Evolutionary conservation across 352 stramenopile genomes (phyloP).

Genomic region (Elongisporangium prolatum): DNA sequence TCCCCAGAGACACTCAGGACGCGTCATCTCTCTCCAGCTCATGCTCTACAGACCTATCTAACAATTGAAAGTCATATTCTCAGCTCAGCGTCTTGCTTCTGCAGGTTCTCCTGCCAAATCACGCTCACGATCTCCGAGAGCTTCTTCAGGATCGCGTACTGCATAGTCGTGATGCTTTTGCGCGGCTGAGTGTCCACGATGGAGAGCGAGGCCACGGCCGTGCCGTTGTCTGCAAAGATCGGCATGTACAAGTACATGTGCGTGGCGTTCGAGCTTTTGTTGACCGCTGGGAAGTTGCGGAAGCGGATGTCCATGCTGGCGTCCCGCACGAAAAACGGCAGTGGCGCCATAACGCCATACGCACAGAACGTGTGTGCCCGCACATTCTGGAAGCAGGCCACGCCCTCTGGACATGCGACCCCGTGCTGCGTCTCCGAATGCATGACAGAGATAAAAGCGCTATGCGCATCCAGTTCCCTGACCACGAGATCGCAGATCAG

Average conservation of each 20-base stretch:
- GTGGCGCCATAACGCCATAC: constrained; percentile 20
- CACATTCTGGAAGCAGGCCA: constrained; percentile 11
- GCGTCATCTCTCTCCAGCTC: not conserved
- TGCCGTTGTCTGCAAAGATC: constrained; percentile 19
- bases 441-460: constrained; percentile 31
- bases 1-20: constrained; percentile 11
- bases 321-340: constrained; percentile 45
- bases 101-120: constrained; percentile 9
- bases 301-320: constrained; percentile 47
- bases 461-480: constrained; percentile 36
- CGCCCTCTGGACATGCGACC: constrained; percentile 12
- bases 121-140: constrained; percentile 22
- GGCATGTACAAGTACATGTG: constrained; percentile 43
- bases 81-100: constrained; percentile 3
- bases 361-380: constrained; percentile 31
- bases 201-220: constrained; percentile 33
- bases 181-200: constrained; percentile 35
- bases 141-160: constrained; percentile 49
- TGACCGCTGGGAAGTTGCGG: constrained; percentile 33
- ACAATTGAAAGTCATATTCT: not conserved
- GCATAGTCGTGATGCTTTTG: constrained; percentile 54
- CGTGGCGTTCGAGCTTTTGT: constrained; percentile 15
- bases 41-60: not conserved
- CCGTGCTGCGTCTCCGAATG: constrained; percentile 22
- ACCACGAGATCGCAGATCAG: constrained; percentile 48